Evolutionary conservation across 805 yeast genomes (phyloP).

Genomic region (Komagataella pastoris): DNA sequence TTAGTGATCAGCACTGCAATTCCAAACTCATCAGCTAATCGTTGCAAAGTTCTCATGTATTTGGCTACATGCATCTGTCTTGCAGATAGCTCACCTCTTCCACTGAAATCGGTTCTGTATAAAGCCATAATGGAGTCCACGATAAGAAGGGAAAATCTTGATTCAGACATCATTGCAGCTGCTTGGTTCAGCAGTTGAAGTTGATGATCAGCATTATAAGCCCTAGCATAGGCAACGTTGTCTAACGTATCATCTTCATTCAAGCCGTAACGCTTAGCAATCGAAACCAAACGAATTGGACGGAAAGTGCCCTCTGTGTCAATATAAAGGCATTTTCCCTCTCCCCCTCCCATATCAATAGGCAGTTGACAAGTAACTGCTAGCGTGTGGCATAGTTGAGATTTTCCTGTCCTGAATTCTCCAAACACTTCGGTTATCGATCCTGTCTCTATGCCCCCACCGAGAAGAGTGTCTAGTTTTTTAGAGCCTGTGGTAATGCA

Average conservation of each 20-base stretch:
- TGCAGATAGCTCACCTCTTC: constrained; percentile 92
- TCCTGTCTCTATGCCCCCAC: constrained; percentile 97
- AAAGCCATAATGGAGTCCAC: constrained; percentile 98
- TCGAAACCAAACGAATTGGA: constrained; percentile 79
- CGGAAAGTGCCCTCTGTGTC: constrained; percentile 97
- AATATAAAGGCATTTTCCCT: constrained; percentile 90
- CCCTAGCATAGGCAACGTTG: constrained; percentile 95
- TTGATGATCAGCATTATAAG: constrained; percentile 95
- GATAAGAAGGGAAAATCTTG: constrained; percentile 77
- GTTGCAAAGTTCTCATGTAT: constrained; percentile 81
- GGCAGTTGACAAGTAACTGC: constrained; percentile 97
- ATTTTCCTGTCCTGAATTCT: constrained; percentile 95
- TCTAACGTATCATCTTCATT: constrained; percentile 91
- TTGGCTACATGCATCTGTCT: constrained; percentile 91
- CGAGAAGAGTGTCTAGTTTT: constrained; percentile 80
- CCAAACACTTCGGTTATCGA: constrained; percentile 94
- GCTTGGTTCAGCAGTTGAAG: constrained; percentile 77
- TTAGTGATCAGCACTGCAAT: constrained; percentile 92
- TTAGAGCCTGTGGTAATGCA: constrained; percentile 94
- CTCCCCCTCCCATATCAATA: constrained; percentile 96
- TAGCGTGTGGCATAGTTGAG: constrained; percentile 91
- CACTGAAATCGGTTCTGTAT: constrained; percentile 88
- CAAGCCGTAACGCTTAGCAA: constrained; percentile 83
- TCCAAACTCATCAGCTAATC: constrained; percentile 95
- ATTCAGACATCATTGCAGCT: constrained; percentile 91